phyloP scores from a whole-genome alignment of 352 stramenopile species.

The Pythium scleroteichum region DNA sequence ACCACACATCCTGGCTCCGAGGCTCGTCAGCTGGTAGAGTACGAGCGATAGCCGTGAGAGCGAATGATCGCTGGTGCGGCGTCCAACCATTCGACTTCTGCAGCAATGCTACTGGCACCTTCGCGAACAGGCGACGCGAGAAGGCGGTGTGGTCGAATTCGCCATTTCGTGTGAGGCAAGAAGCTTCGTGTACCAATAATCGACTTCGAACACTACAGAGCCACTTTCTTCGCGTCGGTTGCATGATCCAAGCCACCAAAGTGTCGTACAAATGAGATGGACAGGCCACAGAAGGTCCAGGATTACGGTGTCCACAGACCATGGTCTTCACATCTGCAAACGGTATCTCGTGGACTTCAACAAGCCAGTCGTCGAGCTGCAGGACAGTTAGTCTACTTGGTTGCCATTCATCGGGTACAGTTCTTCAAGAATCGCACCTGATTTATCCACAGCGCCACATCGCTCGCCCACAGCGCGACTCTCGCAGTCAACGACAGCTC shows the following conservation, averaged over 20 bases:
- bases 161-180: neutral
- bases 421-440: slow-evolving; percentile 8
- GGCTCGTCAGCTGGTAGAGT: neutral
- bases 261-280: slow-evolving; percentile 20
- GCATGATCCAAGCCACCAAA: slow-evolving; percentile 7
- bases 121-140: neutral
- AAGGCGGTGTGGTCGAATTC: neutral
- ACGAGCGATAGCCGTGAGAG: neutral
- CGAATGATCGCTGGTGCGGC: neutral
- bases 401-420: no score
- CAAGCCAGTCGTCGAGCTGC: slow-evolving; percentile 23
- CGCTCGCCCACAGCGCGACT: slow-evolving; percentile 18
- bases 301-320: neutral
- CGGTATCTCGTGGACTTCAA: slow-evolving; percentile 12
- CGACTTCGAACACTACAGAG: slow-evolving; percentile 6
- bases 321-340: slow-evolving; percentile 10
- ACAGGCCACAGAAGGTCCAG: neutral
- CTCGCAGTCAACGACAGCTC: slow-evolving; percentile 4
- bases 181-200: slow-evolving; percentile 1
- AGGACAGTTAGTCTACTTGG: neutral
- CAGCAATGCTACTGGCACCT: slow-evolving; percentile 3
- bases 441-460: slow-evolving; percentile 9
- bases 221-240: slow-evolving; percentile 3
- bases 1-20: slow-evolving; percentile 17
- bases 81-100: neutral